These are phyloP conservation scores for Penicillium brevicompactum DNA, from an alignment of 2,329 filamentous ascomycete genomes.

Conservation along the genomic window DNA sequence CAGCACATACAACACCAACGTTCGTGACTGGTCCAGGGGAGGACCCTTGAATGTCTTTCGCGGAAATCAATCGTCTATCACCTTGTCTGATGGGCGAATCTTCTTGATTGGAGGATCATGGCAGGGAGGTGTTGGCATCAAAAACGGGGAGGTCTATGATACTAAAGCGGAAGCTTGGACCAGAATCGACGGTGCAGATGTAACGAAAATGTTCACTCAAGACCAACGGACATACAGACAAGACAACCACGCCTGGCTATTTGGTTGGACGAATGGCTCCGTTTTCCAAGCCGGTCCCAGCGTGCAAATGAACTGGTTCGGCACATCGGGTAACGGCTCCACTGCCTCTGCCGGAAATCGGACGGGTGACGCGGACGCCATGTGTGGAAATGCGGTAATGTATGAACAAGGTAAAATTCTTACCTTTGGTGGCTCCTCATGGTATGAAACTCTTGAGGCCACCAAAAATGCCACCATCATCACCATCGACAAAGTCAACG, in stretches of 20 bases:
- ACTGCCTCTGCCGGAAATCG: conserved; percentile 48
- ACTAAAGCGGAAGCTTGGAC: conserved; percentile 51
- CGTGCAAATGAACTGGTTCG: conserved; percentile 60
- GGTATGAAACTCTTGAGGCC: conserved; percentile 50
- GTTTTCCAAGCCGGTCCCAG: conserved; percentile 60
- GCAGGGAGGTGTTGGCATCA: conserved; percentile 51
- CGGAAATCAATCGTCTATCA: conserved; percentile 57
- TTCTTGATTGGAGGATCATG: conserved; percentile 64
- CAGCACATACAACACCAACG: conserved; percentile 50
- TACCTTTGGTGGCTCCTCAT: conserved; percentile 51
- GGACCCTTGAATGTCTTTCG: conserved; percentile 51
- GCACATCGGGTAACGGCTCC: conserved; percentile 47
- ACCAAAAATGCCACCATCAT: conserved; percentile 52
- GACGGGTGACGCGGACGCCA: conserved; percentile 50
- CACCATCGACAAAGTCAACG: conserved; percentile 43
- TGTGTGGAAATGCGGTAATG: conserved; percentile 60
- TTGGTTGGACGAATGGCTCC: conserved; percentile 51
- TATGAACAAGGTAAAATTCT: conserved; percentile 61
- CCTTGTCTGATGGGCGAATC: conserved; percentile 54
- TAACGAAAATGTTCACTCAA: conserved; percentile 54
- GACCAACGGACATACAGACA: conserved; percentile 41
- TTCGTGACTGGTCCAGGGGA: conserved; percentile 40
- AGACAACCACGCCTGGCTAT: conserved; percentile 59
- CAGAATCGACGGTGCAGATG: conserved; percentile 44
- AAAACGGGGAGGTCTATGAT: conserved; percentile 61